Conservation (phyloP, 2,329 filamentous ascomycete genomes). For the Albifimbria verrucaria region DNA sequence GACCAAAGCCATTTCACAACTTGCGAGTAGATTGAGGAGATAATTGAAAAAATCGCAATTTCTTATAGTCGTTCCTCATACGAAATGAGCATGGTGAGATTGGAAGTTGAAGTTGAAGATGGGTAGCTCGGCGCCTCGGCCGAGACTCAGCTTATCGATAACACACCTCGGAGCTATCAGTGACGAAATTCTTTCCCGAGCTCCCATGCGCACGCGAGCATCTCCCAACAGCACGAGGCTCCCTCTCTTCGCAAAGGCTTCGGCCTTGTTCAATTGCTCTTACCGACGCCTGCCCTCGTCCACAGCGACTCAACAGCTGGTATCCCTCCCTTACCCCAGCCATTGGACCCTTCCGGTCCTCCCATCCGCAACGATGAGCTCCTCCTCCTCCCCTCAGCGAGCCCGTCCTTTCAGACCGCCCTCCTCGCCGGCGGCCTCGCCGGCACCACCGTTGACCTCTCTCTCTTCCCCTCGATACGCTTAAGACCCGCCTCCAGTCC, state of each 20-base stretch:
- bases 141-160: not conserved
- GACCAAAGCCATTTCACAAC: no score
- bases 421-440: conserved; percentile 83
- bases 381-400: conserved; percentile 8
- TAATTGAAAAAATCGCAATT: no score
- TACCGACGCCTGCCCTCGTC: conserved; percentile 7
- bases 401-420: conserved; percentile 54
- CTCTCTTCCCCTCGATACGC: conserved; percentile 95
- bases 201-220: not conserved
- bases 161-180: not conserved
- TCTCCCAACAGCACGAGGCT: not conserved
- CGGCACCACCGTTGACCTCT: conserved; percentile 93
- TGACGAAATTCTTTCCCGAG: not conserved
- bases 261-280: not conserved
- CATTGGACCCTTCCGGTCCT: no score
- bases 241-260: not conserved
- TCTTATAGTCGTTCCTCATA: no score
- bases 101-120: no score
- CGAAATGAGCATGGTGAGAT: no score
- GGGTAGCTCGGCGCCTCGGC: not conserved
- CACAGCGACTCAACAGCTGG: no score
- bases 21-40: no score
- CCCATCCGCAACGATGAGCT: no score
- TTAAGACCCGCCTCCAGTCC: conserved; percentile 96
- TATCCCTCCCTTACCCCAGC: no score